A percentile compares a stretch with the other conserved stretches of the same genome.
These are phyloP conservation scores for Alisma plantagoaquatica DNA, from an alignment of 106 monocot genomes.

Conservation along the genomic window DNA sequence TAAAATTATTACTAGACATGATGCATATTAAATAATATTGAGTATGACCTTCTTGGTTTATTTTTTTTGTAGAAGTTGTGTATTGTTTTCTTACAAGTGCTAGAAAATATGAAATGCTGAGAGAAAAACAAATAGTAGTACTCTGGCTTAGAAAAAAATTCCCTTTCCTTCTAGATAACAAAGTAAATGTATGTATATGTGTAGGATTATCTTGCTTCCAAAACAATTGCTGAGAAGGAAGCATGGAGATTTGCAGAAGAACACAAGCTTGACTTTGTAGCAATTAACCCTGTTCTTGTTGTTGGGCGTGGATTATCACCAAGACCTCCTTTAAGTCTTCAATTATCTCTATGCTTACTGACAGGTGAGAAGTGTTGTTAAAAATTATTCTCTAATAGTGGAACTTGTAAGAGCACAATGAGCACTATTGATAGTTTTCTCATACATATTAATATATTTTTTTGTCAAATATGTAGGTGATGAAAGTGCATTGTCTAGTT, in stretches of 20 bases:
- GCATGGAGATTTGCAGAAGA: conserved; percentile 8
- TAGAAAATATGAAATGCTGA: too few relatives aligned
- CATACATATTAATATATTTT: background rate
- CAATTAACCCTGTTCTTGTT: background rate
- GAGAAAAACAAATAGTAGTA: too few relatives aligned
- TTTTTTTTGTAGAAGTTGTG: too few relatives aligned
- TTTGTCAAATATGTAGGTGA: conserved; percentile 8
- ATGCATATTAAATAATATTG: too few relatives aligned
- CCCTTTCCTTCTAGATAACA: too few relatives aligned
- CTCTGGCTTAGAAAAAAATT: too few relatives aligned
- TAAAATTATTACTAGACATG: too few relatives aligned
- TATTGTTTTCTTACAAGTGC: too few relatives aligned
- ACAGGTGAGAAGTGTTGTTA: conserved; percentile 18
- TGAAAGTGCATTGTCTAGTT: background rate
- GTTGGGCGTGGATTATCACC: conserved; percentile 4
- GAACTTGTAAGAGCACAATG: background rate
- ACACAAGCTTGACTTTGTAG: conserved; percentile 7
- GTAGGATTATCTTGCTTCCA: conserved; percentile 9
- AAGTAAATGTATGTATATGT: too few relatives aligned
- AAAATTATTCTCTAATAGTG: too few relatives aligned
- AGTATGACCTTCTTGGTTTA: too few relatives aligned
- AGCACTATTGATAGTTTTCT: background rate
- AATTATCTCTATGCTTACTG: conserved; percentile 12
- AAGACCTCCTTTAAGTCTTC: conserved; percentile 6
- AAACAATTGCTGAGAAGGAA: conserved; percentile 12